Percentiles rank a stretch among this genome's conserved stretches.
Evolutionary conservation across 768 basidiomycete genomes (phyloP).

Genomic region (Fomitopsis pulvina): DNA sequence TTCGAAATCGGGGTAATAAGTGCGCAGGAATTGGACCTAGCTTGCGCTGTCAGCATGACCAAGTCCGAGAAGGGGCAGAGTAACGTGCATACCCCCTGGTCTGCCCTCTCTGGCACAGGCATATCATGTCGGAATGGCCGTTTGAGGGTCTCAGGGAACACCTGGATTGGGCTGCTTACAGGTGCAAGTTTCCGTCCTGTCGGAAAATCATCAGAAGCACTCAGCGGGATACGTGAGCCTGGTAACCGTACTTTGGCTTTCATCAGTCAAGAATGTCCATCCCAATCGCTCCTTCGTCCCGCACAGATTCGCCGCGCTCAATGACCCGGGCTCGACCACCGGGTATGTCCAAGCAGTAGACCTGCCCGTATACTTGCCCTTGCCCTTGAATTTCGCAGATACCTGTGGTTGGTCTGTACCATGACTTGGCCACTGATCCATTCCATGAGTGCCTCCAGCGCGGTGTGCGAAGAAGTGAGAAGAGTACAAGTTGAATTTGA

Average conservation of each 20-base stretch:
- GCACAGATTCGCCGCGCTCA: slow-evolving; percentile 51
- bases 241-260: slow-evolving; percentile 20
- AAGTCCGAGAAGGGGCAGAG: neutral
- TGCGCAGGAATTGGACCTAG: slow-evolving; percentile 68
- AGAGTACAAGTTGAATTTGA: neutral
- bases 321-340: slow-evolving; percentile 47
- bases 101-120: slow-evolving; percentile 37
- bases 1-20: slow-evolving; percentile 66
- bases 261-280: slow-evolving; percentile 43
- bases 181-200: slow-evolving; percentile 28
- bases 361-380: slow-evolving; percentile 28
- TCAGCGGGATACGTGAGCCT: neutral
- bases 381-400: slow-evolving; percentile 6
- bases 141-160: slow-evolving; percentile 56
- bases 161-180: slow-evolving; percentile 27
- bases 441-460: slow-evolving; percentile 46
- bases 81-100: slow-evolving; percentile 51
- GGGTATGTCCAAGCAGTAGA: slow-evolving; percentile 36
- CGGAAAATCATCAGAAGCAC: neutral
- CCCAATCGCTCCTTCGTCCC: slow-evolving; percentile 36
- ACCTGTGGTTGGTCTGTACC: slow-evolving; percentile 26
- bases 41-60: neutral
- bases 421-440: slow-evolving; percentile 69
- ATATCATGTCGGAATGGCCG: slow-evolving; percentile 29
- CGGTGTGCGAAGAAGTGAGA: neutral